These are phyloP conservation scores for Chlorophyllum brunneum DNA, from an alignment of 768 basidiomycete genomes.

Conservation along the genomic window DNA sequence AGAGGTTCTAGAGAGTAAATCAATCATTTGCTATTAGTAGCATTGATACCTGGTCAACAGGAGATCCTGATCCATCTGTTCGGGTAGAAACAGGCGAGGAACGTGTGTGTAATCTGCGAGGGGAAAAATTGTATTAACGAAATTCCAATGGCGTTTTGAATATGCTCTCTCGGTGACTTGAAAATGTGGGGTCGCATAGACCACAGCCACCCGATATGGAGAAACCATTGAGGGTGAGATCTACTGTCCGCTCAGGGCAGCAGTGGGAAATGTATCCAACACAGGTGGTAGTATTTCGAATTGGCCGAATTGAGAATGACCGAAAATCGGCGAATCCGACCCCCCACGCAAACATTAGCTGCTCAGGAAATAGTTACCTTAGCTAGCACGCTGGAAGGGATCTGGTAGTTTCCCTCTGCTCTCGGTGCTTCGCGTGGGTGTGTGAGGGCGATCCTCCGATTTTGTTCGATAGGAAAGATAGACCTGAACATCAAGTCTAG, in stretches of 20 bases:
- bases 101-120: not conserved
- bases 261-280: slow-evolving; percentile 3
- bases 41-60: slow-evolving; percentile 2
- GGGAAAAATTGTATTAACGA: too few species aligned
- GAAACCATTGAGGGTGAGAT: not conserved
- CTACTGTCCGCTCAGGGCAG: not conserved
- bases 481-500: too few species aligned
- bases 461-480: too few species aligned
- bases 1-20: slow-evolving; percentile 1
- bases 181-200: too few species aligned
- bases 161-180: too few species aligned
- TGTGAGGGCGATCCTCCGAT: too few species aligned
- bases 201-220: not conserved
- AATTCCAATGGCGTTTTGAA: too few species aligned
- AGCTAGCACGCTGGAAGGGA: not conserved
- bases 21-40: not conserved
- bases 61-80: not conserved
- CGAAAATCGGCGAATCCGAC: too few species aligned
- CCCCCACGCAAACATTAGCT: not conserved
- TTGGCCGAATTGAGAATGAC: too few species aligned
- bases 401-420: too few species aligned
- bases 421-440: slow-evolving; percentile 9
- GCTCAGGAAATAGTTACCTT: slow-evolving; percentile 8
- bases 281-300: too few species aligned
- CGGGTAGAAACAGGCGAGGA: too few species aligned